Percentiles rank a stretch among this genome's conserved stretches.
Evolutionary conservation across 148 eudicot genomes (phyloP).

Genomic region (Polygonum aviculare): DNA sequence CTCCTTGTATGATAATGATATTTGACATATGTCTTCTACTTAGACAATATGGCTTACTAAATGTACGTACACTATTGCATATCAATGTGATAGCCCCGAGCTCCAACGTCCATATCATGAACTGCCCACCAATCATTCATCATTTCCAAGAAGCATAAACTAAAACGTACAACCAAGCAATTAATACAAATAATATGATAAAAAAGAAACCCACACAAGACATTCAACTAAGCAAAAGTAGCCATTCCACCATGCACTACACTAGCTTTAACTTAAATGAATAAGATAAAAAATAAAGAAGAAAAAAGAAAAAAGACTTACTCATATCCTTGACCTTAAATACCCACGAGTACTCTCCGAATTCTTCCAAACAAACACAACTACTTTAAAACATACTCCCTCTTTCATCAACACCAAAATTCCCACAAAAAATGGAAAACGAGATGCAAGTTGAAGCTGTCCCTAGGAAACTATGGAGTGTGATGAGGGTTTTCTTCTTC

Average conservation of each 20-base stretch:
- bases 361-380: neutral
- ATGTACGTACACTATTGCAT: neutral
- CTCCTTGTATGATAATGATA: no score
- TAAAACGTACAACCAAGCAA: neutral
- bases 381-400: neutral
- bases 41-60: neutral
- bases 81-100: neutral
- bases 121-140: constrained; percentile 5
- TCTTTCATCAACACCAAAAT: neutral
- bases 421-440: neutral
- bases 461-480: constrained; percentile 35
- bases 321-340: neutral
- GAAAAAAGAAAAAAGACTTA: neutral
- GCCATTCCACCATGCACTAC: neutral
- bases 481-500: constrained; percentile 33
- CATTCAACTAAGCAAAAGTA: neutral
- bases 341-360: neutral
- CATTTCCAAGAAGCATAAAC: neutral
- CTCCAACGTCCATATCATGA: neutral
- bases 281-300: neutral
- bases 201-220: constrained; percentile 5
- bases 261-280: neutral
- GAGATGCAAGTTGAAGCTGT: neutral
- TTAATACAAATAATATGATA: neutral
- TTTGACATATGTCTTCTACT: no score